Conservation (phyloP, 352 stramenopile species). For the Phytophthora crassamura region DNA sequence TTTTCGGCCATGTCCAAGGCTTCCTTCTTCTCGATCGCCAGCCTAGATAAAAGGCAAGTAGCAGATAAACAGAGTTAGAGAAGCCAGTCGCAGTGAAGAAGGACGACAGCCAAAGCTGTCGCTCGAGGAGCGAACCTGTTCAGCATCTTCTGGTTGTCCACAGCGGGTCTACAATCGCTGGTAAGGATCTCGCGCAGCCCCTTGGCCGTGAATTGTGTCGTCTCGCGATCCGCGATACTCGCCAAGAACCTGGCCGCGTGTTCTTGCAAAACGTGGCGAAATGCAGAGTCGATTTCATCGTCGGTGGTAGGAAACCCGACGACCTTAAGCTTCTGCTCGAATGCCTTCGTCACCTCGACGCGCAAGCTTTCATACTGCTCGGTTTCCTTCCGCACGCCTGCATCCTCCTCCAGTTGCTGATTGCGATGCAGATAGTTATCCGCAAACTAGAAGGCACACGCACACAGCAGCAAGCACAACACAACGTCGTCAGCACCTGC, state of each 20-base stretch:
- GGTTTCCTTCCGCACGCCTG: conserved; percentile 59
- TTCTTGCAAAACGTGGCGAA: conserved; percentile 63
- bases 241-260: conserved; percentile 68
- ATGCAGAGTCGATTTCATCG: conserved; percentile 68
- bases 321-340: conserved; percentile 61
- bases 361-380: conserved; percentile 70
- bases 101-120: neutral
- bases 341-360: conserved; percentile 57
- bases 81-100: no score
- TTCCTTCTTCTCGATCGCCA: conserved; percentile 74
- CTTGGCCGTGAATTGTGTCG: conserved; percentile 54
- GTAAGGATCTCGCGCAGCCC: conserved; percentile 63
- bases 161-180: conserved; percentile 55
- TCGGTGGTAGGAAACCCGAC: conserved; percentile 67
- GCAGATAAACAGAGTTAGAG: conserved; percentile 10
- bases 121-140: conserved; percentile 54
- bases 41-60: conserved; percentile 25
- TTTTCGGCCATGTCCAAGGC: conserved; percentile 62
- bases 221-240: conserved; percentile 41
- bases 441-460: conserved; percentile 50
- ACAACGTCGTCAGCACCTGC: neutral
- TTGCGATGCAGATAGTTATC: conserved; percentile 79
- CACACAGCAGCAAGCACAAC: neutral
- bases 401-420: conserved; percentile 62
- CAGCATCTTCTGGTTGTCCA: conserved; percentile 81